phyloP scores from a whole-genome alignment of 805 yeast genomes.

The Grigorovia yakushimaensis region DNA sequence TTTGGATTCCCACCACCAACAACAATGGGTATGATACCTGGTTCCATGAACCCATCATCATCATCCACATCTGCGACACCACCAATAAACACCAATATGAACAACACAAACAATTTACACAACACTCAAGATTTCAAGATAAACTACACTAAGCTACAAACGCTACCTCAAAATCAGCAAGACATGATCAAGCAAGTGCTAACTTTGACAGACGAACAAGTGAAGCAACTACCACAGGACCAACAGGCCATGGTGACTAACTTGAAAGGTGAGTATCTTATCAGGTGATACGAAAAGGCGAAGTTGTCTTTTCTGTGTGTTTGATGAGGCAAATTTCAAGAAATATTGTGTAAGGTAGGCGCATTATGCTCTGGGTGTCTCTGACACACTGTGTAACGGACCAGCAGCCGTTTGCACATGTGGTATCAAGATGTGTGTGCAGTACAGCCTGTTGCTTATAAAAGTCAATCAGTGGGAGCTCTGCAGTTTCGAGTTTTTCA shows the following conservation, averaged over 20 bases:
- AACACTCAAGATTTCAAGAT: conserved; percentile 26
- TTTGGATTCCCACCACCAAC: not conserved
- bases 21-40: not conserved
- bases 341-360: too few relatives aligned
- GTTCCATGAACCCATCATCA: conserved; percentile 5
- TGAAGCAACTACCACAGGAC: conserved; percentile 34
- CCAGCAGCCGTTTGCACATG: too few relatives aligned
- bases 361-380: too few relatives aligned
- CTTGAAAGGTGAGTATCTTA: conserved; percentile 44
- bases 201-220: conserved; percentile 35
- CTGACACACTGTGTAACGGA: too few relatives aligned
- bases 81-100: too few relatives aligned
- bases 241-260: conserved; percentile 46
- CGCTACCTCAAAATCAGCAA: conserved; percentile 49
- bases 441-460: too few relatives aligned
- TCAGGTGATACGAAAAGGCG: conserved; percentile 3
- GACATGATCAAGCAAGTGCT: conserved; percentile 42
- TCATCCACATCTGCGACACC: conserved; percentile 9
- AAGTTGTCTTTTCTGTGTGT: too few relatives aligned
- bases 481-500: too few relatives aligned
- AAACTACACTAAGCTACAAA: conserved; percentile 39
- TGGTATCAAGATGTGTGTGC: too few relatives aligned
- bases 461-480: too few relatives aligned
- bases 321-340: too few relatives aligned
- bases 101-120: too few relatives aligned